Percentiles rank a stretch among this genome's conserved stretches.
phyloP scores from a whole-genome alignment of 106 monocot genomes.

The Dioscorea alata region DNA sequence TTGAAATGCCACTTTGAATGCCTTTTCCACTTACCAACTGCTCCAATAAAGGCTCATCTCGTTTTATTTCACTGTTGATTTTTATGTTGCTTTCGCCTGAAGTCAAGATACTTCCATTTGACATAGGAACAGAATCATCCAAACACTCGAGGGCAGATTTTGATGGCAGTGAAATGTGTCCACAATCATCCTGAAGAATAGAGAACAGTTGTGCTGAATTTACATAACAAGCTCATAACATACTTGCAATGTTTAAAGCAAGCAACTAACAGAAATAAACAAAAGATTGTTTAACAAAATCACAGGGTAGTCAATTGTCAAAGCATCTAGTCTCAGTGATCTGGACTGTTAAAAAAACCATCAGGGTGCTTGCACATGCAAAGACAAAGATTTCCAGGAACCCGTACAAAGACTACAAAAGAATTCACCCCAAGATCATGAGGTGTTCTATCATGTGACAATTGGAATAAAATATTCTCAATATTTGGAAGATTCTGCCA shows the following conservation, averaged over 20 bases:
- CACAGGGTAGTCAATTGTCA: too few relatives aligned
- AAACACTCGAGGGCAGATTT: slow-evolving; percentile 12
- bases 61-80: slow-evolving; percentile 13
- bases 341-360: too few relatives aligned
- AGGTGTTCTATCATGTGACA: too few relatives aligned
- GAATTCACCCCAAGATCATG: too few relatives aligned
- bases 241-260: not conserved
- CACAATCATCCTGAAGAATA: slow-evolving; percentile 29
- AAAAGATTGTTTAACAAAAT: too few relatives aligned
- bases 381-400: too few relatives aligned
- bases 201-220: not conserved
- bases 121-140: slow-evolving; percentile 8
- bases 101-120: slow-evolving; percentile 23
- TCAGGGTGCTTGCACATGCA: too few relatives aligned
- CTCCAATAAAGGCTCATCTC: slow-evolving; percentile 35
- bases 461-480: too few relatives aligned
- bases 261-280: not conserved
- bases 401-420: too few relatives aligned
- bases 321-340: too few relatives aligned
- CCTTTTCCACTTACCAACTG: slow-evolving; percentile 35
- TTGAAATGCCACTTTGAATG: slow-evolving; percentile 30
- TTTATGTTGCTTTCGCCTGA: slow-evolving; percentile 8
- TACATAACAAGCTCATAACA: too few relatives aligned
- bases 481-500: too few relatives aligned
- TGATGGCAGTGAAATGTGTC: slow-evolving; percentile 16